Evolutionary conservation across 176 grass and related monocot species (phyloP), one percentile per base, ranked within the genome.

Genomic region (Bonia amplexicaulis): DNA sequence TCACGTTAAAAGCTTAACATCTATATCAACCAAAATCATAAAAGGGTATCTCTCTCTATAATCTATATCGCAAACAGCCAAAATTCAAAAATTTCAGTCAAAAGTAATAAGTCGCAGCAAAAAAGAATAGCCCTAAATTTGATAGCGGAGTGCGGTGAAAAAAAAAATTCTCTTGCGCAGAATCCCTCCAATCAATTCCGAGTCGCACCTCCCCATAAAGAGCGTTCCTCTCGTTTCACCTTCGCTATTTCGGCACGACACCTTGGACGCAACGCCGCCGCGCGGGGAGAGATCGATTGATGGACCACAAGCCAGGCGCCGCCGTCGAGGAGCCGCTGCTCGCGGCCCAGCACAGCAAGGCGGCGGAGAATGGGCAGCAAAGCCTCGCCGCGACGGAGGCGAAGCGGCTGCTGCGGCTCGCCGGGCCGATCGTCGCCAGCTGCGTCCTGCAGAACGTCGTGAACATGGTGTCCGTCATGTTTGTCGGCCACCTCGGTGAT

Each of bases 401-500:
- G 5, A 87, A 51, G 72, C 80, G 80, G 54, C 61, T 82, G 35
- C 54, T 90, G 44, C 68, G 72, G n/a, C 80, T 93, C 4, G 88
- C 88, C 20, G 87, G 70, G 31, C 91, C 88, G 12, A 76, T 90
- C 22, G 53, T 93, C 55, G 81, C 44, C 19, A 85, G 81, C 66
- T 84, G 85, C 82, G 57, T 93, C 70, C 79, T 93, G 41, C 84
- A 90, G 77, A 85, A 71, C 84, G 37, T 66, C 47, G 70, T 90
- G 12, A 86, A 74, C 66, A 64, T 93, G 37, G 87, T 90, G 22
- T 93, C 91, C 58, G 37, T 93, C 27, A 93, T 90, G 85, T 76
- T 93, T 68, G 81, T 93, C 66, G 91, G 88, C 37, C 91, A 93
- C 77, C 85, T 93, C 52, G 84, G 87, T 26, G 85, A 90, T 85